Evolutionary conservation across 805 yeast genomes (phyloP).

Genomic region (Ogataea minuta): DNA sequence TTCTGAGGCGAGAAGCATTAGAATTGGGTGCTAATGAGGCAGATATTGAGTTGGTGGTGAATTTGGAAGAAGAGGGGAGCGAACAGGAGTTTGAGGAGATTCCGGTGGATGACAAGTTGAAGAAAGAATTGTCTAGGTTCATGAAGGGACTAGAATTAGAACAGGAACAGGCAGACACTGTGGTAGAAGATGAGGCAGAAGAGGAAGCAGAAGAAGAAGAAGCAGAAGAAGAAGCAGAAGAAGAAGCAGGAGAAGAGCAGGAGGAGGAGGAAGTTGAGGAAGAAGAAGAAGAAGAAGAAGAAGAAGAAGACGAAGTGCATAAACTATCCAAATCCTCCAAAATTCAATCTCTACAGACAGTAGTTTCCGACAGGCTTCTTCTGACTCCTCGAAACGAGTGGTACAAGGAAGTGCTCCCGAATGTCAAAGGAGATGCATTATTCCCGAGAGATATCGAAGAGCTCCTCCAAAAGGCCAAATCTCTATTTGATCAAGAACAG

Average conservation of each 20-base stretch:
- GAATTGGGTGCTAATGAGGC: conserved; percentile 85
- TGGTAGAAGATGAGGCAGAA: conserved; percentile 34
- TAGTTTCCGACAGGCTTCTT: conserved; percentile 52
- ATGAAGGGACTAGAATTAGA: conserved; percentile 69
- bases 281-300: conserved; percentile 32
- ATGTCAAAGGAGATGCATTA: conserved; percentile 32
- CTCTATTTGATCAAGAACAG: conserved; percentile 67
- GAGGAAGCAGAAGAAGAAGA: conserved; percentile 36
- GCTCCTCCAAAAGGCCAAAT: conserved; percentile 64
- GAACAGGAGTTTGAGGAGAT: conserved; percentile 50
- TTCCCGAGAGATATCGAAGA: conserved; percentile 57
- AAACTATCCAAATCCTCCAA: conserved; percentile 20
- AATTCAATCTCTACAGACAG: conserved; percentile 41
- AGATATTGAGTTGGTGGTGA: conserved; percentile 65
- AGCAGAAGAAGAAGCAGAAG: conserved; percentile 39
- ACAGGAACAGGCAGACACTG: conserved; percentile 29
- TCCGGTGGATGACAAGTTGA: conserved; percentile 45
- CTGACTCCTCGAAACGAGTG: conserved; percentile 70
- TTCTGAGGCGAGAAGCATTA: conserved; percentile 68
- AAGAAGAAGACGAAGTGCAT: conserved; percentile 32
- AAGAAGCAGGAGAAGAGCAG: conserved; percentile 39
- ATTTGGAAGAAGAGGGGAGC: conserved; percentile 45
- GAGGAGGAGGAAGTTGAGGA: conserved; percentile 35
- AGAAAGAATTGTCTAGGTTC: conserved; percentile 55
- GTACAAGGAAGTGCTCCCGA: conserved; percentile 49